These are phyloP conservation scores for Salvia miltiorrhiza DNA, from an alignment of 257 asterid species.

Conservation along the genomic window DNA sequence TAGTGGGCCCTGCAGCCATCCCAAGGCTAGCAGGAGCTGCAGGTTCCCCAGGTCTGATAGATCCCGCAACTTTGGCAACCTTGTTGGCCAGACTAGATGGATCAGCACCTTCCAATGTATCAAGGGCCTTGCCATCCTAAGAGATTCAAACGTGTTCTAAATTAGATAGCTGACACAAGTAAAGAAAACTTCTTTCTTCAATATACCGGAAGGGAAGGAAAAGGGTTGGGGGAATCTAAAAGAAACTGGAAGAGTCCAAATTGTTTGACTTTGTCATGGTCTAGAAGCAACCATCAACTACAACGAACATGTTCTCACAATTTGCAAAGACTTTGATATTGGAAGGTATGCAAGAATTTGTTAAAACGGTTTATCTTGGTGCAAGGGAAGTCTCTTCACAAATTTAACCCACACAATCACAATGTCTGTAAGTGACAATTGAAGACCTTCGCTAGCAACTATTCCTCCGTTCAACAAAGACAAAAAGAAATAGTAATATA, in stretches of 20 bases:
- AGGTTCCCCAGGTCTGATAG: constrained; percentile 65
- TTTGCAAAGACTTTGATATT: background rate
- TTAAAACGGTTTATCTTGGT: background rate
- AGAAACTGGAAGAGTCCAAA: background rate
- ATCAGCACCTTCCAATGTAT: constrained; percentile 92
- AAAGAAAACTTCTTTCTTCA: background rate
- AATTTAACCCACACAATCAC: background rate
- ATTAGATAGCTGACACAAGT: constrained; percentile 7
- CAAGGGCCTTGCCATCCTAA: constrained; percentile 79
- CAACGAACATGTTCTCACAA: background rate
- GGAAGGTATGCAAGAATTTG: background rate
- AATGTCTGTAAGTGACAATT: background rate
- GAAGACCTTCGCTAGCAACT: background rate
- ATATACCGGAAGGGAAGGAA: background rate
- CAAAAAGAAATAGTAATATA: background rate
- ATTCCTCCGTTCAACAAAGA: background rate
- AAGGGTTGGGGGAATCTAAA: background rate
- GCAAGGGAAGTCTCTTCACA: background rate
- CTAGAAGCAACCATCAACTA: background rate
- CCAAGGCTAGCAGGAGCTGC: constrained; percentile 99
- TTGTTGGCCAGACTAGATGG: constrained; percentile 96
- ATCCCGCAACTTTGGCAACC: constrained; percentile 89
- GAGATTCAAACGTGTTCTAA: constrained; percentile 16
- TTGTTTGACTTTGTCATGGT: background rate
- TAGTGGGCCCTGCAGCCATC: constrained; percentile 91